Evolutionary conservation across 129 eudicot species (phyloP), one percentile per base, ranked within the genome.

Genomic region (Silybum marianum): DNA sequence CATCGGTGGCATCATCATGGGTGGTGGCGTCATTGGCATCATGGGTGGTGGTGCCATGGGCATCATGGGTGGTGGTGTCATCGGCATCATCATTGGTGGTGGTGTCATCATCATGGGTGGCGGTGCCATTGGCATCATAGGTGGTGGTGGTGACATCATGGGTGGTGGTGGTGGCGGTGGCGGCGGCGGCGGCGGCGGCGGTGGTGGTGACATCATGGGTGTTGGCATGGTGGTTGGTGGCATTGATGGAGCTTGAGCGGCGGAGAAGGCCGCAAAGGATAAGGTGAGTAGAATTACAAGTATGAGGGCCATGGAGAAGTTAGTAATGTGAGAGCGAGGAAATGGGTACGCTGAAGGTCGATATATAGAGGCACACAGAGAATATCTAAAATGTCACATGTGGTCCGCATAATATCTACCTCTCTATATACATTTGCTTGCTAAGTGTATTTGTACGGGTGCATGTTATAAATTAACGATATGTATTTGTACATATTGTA

Each of bases 171-270:
- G 63, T 4, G 48, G 44, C 4, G 62, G 62, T 14, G 62, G 6
- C 8, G 16, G 16, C 1, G 62, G 62, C 7, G 19, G 19, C 21
- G 4, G 19, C 1, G 62, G 44, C 2, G 51, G 51, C 0, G 60
- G 60, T 11, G 60, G 60, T 4, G 60, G 60, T 48, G 60, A 14
- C 60, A 14, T 12, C n/a, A 14, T 12, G 4, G 60, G 60, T 48
- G 60, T 16, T 44, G 66, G 66, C 66, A 58, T 58, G 66, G 66
- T 58, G 66, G 66, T 58, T 58, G 66, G 66, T 58, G 66, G 9
- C 66, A 58, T 58, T 58, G 66, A 18, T 58, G 66, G 66, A 58
- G 66, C 66, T 58, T 58, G 66, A 58, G 66, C 66, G 66, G 23
- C 66, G 0, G 66, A 58, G 24, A 58, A 58, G 23, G 66, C 66